A percentile compares a stretch with the other conserved stretches of the same genome.
Evolutionary conservation across 768 basidiomycete species (phyloP).

Genomic region (Mycena epipterygia): DNA sequence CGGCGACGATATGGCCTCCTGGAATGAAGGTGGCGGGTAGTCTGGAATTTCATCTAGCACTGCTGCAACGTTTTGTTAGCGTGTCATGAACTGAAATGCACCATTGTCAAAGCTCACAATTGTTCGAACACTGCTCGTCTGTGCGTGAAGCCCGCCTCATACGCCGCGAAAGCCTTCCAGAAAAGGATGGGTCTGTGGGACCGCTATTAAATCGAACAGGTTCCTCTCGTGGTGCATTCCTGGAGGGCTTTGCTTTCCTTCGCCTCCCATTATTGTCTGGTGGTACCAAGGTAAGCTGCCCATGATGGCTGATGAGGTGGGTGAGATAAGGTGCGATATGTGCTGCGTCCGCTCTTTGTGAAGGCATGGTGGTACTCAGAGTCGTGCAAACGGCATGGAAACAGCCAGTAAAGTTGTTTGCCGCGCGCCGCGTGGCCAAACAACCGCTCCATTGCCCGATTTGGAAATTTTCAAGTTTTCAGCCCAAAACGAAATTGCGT

Average conservation of each 20-base stretch:
- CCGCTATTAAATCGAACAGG: constrained; percentile 60
- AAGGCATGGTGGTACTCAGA: constrained; percentile 50
- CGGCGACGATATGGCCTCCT: constrained; percentile 72
- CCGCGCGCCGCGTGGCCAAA: background rate
- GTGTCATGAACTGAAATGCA: constrained; percentile 39
- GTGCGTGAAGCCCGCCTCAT: constrained; percentile 9
- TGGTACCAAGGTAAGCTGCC: constrained; percentile 62
- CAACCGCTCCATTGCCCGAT: background rate
- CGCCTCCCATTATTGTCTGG: constrained; percentile 65
- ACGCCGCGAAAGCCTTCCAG: constrained; percentile 7
- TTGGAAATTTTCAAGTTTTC: constrained; percentile 3
- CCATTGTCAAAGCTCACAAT: constrained; percentile 17
- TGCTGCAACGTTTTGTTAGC: constrained; percentile 37
- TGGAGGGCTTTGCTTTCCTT: constrained; percentile 54
- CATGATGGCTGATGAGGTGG: constrained; percentile 67
- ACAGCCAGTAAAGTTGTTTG: constrained; percentile 7
- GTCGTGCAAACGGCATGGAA: constrained; percentile 35
- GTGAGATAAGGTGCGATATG: constrained; percentile 71
- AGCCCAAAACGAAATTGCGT: no score
- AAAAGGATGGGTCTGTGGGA: constrained; percentile 44
- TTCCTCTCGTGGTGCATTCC: constrained; percentile 61
- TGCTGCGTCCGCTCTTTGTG: constrained; percentile 64
- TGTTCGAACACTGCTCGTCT: constrained; percentile 22
- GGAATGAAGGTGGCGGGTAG: constrained; percentile 83
- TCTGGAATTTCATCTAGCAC: constrained; percentile 57